Evolutionary conservation across 441 rosid genomes (phyloP), one percentile per base, ranked within the genome.

Genomic region (Raphanus hybrid): DNA sequence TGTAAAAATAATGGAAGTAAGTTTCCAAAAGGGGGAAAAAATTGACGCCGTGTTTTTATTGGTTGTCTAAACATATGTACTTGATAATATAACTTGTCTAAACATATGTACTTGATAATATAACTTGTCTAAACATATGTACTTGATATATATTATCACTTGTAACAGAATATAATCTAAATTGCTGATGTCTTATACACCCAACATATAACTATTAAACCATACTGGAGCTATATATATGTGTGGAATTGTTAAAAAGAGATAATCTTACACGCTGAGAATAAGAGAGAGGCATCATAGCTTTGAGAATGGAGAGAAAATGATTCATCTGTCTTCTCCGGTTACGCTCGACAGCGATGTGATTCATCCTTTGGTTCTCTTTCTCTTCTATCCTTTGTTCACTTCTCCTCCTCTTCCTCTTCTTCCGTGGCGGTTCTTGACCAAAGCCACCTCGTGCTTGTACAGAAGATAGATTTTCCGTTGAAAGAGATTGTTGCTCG

Each of bases 321-420:
- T 88, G 80, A 76, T 86, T 90, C 92, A 90, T 90, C 72, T 82
- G 94, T 78, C 79, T 87, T 74, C 94, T 82, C 60, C 94, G 79
- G 54, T 87, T 87, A 64, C 94, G 90, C 74, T 90, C 92, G 16
- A 88, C 85, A 5, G 79, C 74, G 80, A 90, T 88, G 81, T 90
- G 94, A 64, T 79, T 84, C 82, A 83, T 84, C 67, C 92, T 88
- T 70, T 87, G 92, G 10, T 76, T 84, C 81, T 87, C 89, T 64
- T 84, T 82, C 67, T 88, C 89, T 45, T 83, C 84, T 39, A 58
- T 70, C 75, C 76, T 84, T 76, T 79, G 85, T 27, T 78, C 76
- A 65, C 57, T 75, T 75, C 68, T 85, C 78, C 86, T 71, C 75
- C 89, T 84, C 79, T 72, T 87, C 70, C 84, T 58, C 14, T 5